Percentiles rank a stretch among this genome's conserved stretches.
These are phyloP conservation scores for Rhynchosporium secalis DNA, from an alignment of 2,329 filamentous ascomycete genomes.

Conservation along the genomic window DNA sequence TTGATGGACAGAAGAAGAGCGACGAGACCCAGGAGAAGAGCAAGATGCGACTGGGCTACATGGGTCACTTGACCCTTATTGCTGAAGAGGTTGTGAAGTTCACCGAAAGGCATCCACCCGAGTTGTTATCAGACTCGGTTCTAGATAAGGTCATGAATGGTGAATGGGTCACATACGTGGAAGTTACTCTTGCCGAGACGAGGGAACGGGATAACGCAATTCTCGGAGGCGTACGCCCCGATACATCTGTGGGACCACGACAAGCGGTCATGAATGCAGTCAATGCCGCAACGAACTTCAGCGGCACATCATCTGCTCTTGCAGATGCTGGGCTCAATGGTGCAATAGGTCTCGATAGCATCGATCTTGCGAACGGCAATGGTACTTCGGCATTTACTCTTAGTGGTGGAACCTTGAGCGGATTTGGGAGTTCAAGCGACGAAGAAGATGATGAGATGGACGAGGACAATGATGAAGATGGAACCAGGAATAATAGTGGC, in stretches of 20 bases:
- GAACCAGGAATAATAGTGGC: conserved; percentile 46
- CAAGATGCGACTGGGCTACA: conserved; percentile 93
- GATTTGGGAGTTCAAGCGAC: conserved; percentile 92
- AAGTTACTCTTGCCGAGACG: conserved; percentile 88
- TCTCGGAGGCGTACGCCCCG: conserved; percentile 88
- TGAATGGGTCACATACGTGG: conserved; percentile 93
- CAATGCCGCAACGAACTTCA: conserved; percentile 57
- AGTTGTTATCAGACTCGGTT: conserved; percentile 79
- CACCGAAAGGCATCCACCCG: conserved; percentile 87
- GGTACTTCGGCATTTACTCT: conserved; percentile 71
- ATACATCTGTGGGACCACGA: conserved; percentile 80
- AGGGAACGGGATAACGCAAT: conserved; percentile 98
- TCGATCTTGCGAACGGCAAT: conserved; percentile 67
- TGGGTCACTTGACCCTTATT: conserved; percentile 96
- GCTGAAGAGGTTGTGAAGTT: conserved; percentile 99
- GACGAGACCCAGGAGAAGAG: conserved; percentile 81
- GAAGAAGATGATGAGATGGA: conserved; percentile 96
- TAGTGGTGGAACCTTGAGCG: conserved; percentile 73
- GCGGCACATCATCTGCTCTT: conserved; percentile 62
- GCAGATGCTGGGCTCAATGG: conserved; percentile 81
- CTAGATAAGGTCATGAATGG: conserved; percentile 85
- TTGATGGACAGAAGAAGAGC: conserved; percentile 83
- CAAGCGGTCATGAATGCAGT: conserved; percentile 60
- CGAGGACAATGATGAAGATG: conserved; percentile 72
- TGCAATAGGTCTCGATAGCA: conserved; percentile 46